Evolutionary conservation across 352 stramenopile species (phyloP), one percentile per base, ranked within the genome.

Genomic region (Phytophthora macrochlamydospora): DNA sequence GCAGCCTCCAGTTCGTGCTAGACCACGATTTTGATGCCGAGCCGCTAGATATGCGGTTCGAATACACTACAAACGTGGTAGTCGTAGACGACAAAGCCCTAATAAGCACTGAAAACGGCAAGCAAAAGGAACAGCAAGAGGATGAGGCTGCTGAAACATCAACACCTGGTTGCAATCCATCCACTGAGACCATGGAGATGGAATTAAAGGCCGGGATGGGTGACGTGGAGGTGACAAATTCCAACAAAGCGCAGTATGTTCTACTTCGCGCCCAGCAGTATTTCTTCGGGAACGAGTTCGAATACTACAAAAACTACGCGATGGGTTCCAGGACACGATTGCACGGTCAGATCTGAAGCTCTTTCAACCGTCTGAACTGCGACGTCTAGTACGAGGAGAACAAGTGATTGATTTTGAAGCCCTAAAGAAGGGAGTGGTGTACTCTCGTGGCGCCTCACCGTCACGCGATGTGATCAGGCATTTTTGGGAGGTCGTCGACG

Each of bases 191-290:
- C 18, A 86, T 92, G 77, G 83, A 92, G 50, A 73, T 94, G 64
- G 82, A 90, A 38, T 69, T 94, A 11, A 43, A 78, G 62, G 58
- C 65, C 1, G 62, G 59, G 30, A 76, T 65, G 30, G 72, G 73
- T 0, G 35, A 73, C 3, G 70, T 64, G 1, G 60, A 64, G 9
- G 82, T 94, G 35, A 92, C 80, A 3, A 92, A 94, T 54, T 59
- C 59, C 9, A 94, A 91, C 73, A 94, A 94, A 65, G 44, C 45
- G 3, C 54, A 78, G 59, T 94, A 91, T 51, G 83, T 92, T 9
- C 33, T 82, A 45, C 59, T 87, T 14, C 80, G 84, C 18, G 86
- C 86, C 4, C 69, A 80, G 52, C 76, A 85, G 43, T 81, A 79
- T 43, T 92, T 92, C 62, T 91, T 89, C 46, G 76, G 77, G 7